Percentiles rank a stretch among this genome's conserved stretches.
Evolutionary conservation across 192 early-diverging fungal genomes (phyloP).

Genomic region (Backusella tarrabulga): DNA sequence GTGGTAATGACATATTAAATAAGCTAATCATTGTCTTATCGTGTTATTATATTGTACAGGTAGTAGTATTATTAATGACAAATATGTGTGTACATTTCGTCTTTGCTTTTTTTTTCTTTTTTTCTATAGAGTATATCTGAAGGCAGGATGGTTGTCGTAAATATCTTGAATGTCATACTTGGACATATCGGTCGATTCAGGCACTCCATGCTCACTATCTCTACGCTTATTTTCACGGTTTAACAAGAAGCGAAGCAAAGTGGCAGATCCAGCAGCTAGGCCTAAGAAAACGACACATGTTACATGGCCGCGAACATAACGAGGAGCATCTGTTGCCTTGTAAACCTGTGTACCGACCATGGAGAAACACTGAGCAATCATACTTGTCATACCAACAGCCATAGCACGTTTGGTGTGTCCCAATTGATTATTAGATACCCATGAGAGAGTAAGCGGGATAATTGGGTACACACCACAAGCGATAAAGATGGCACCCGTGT

Average conservation of each 20-base stretch:
- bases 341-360: conserved; percentile 64
- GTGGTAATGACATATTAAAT: background rate
- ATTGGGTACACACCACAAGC: conserved; percentile 44
- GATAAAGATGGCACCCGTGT: conserved; percentile 23
- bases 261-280: conserved; percentile 15
- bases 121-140: conserved; percentile 5
- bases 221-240: conserved; percentile 33
- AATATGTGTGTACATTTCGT: background rate
- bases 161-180: background rate
- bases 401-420: conserved; percentile 61
- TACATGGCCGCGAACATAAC: conserved; percentile 48
- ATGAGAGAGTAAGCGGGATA: conserved; percentile 42
- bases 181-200: conserved; percentile 6
- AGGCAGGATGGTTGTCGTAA: conserved; percentile 4
- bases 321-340: conserved; percentile 43
- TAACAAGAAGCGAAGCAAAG: conserved; percentile 23
- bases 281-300: conserved; percentile 26
- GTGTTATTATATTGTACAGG: background rate
- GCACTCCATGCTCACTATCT: conserved; percentile 12
- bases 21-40: background rate
- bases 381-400: conserved; percentile 46
- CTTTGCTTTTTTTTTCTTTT: background rate
- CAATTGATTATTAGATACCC: conserved; percentile 63
- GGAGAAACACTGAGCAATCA: conserved; percentile 50
- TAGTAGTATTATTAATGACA: background rate